Evolutionary conservation across 1,284 basidiomycete species (phyloP), one percentile per base, ranked within the genome.

Genomic region (Sanghuangporus baumii): DNA sequence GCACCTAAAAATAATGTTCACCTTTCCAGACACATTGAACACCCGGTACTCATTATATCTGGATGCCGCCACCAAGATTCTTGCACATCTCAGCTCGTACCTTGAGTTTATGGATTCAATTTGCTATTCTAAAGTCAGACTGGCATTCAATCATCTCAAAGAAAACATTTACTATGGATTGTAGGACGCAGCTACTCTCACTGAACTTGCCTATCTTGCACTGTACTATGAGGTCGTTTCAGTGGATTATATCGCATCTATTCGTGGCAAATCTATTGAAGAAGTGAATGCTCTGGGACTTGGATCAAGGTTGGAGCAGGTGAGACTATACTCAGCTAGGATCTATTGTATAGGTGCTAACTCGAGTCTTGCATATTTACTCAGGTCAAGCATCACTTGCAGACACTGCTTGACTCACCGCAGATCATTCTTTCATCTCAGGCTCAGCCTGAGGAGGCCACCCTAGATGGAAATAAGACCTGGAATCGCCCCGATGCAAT

Each of bases 91-190:
- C 8, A 16, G 9, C 38, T 26, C 57, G 20, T 41, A 69, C n/a
- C 48, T 68, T 4, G 52, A 65, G 0, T 74, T 73, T 59, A 58
- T 77, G 41, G 65, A 69, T 5, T 40, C 66, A 6, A 63, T 73
- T 34, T 61, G 60, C 3, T 66, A 71, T 58, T 68, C 66, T n/a
- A 77, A 78, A 63, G 64, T 68, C 1, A 63, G 55, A 4, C 57
- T 59, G 1, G 23, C 7, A 6, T 68, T 68, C 31, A 72, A 61
- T 34, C 62, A 72, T 57, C 63, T 72, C 14, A 67, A 71, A 55
- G 31, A 65, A n/a, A 79, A 80, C 65, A 51, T 79, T 3, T 69
- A 61, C 6, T 60, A 67, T 1, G 74, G 68, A 0, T 66, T 79
- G 0, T 52, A 72, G 1, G 71, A 74, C 59, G 50, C 46, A 16